Evolutionary conservation across 116 monocot species (phyloP).

Genomic region (Posidonia oceanica): DNA sequence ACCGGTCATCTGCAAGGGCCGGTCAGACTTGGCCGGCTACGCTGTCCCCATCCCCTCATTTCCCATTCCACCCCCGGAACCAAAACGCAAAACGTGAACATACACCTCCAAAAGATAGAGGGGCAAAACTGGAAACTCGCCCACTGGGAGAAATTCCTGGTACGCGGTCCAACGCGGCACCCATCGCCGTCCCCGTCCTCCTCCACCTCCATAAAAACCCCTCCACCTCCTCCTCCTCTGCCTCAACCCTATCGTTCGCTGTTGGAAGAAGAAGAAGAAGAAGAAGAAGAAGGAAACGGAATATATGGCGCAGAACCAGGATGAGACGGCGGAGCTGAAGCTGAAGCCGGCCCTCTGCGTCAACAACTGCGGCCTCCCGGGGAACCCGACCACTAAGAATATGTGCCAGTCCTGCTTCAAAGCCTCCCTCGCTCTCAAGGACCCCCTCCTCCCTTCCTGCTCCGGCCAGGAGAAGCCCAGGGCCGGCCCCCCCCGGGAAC

Average conservation of each 20-base stretch:
- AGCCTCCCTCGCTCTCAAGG: slow-evolving; percentile 1
- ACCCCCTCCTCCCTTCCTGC: background rate
- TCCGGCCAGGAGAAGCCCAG: slow-evolving; percentile 10
- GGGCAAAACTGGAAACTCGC: background rate
- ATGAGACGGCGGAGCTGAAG: slow-evolving; percentile 12
- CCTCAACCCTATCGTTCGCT: too few relatives aligned
- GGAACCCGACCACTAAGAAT: slow-evolving; percentile 35
- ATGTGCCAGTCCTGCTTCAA: slow-evolving; percentile 30
- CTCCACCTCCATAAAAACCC: background rate
- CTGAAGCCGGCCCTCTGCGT: slow-evolving; percentile 21
- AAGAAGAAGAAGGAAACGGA: background rate
- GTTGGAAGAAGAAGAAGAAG: background rate
- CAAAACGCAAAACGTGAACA: too few relatives aligned
- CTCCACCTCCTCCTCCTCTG: background rate
- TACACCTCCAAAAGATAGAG: background rate
- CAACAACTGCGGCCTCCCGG: slow-evolving; percentile 51
- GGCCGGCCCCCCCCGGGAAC: background rate
- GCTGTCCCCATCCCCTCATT: too few relatives aligned
- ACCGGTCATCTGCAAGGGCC: too few relatives aligned
- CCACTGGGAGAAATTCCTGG: background rate
- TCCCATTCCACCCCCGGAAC: too few relatives aligned
- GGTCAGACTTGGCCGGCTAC: too few relatives aligned
- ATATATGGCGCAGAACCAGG: slow-evolving; percentile 16
- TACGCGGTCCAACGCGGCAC: slow-evolving; percentile 10
- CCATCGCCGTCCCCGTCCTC: background rate